Base-by-base conservation (phyloP, 768 basidiomycete species). In the Heimioporus sp. region DNA sequence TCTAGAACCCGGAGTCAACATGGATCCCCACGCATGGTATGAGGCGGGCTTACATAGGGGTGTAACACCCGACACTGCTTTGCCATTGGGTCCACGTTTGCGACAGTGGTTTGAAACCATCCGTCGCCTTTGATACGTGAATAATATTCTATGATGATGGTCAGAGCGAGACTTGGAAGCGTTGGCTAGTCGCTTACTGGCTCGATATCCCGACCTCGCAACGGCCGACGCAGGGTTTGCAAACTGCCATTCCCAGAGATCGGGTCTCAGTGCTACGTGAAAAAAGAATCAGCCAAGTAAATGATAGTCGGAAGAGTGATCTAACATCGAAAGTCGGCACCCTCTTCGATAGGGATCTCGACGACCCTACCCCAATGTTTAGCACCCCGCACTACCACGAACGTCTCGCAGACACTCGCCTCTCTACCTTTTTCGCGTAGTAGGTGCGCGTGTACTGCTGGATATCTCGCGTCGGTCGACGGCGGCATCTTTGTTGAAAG, bases 11-110 rank as follows among this genome's bases (percentile, higher is more conserved):
- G 5, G 17, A 10, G 15, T 52, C 17, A 53, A 21, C 15, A 40
- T 13, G 20, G 32, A 49, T 39, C 10, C 9, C 7, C n/a, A 2
- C 21, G 38, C 10, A 7, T 20, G 8, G 38, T 13, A 19, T 17
- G 34, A 16, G 9, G 16, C 20, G n/a, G 44, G 58, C 80, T 48
- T 66, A 87, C 86, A 48, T 74, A 76, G 9, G 88, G 86, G 59
- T 89, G 78, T 10, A 92, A 70, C 13, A 91, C 83, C 37, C 74
- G 75, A 54, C 79, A 78, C 58, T 91, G 90, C 63, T 90, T 92
- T 5, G 87, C 90, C 2, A 81, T 89, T 0, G 89, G 88, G 46
- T 84, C 82, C 37, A 92, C 76, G 52, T 92, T 90, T 0, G 87
- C 89, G 13, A 90, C 85, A 0, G 84, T 90, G 0, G 90, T 90